These are phyloP conservation scores for Tephrocybe rancida DNA, from an alignment of 768 basidiomycete genomes.

Conservation along the genomic window DNA sequence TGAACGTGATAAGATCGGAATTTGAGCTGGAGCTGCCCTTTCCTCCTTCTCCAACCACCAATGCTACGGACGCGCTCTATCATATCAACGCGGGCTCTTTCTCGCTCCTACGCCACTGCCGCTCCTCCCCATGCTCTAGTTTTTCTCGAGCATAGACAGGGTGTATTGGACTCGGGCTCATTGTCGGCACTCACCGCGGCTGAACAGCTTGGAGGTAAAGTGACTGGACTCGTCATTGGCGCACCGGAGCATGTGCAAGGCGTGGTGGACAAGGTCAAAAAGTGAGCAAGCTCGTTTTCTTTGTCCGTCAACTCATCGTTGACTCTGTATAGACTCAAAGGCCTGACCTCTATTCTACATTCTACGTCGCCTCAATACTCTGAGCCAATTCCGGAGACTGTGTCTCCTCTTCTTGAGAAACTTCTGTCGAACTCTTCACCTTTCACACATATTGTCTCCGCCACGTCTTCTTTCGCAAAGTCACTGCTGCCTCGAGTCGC, in stretches of 20 bases:
- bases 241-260: constrained; percentile 63
- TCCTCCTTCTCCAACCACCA: constrained; percentile 2
- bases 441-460: constrained; percentile 91
- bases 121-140: constrained; percentile 76
- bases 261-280: constrained; percentile 78
- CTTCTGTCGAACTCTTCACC: constrained; percentile 61
- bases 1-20: constrained; percentile 17
- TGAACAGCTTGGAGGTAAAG: constrained; percentile 78
- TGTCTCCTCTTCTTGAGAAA: constrained; percentile 83
- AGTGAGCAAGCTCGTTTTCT: constrained; percentile 44
- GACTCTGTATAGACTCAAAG: constrained; percentile 54
- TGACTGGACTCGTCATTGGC: constrained; percentile 80
- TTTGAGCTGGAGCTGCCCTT: constrained; percentile 18
- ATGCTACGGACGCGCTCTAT: constrained; percentile 21
- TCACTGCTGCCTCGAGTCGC: constrained; percentile 92
- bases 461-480: constrained; percentile 92
- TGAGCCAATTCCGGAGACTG: constrained; percentile 69
- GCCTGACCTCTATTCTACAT: constrained; percentile 67
- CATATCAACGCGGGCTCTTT: constrained; percentile 13
- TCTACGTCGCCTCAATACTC: constrained; percentile 72
- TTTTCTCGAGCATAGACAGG: constrained; percentile 86
- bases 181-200: constrained; percentile 94
- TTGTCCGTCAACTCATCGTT: constrained; percentile 10
- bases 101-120: constrained; percentile 60
- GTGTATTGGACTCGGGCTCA: constrained; percentile 80